Conservation (phyloP, 2,329 filamentous ascomycete genomes). For the Pestalotiopsis sp. region DNA sequence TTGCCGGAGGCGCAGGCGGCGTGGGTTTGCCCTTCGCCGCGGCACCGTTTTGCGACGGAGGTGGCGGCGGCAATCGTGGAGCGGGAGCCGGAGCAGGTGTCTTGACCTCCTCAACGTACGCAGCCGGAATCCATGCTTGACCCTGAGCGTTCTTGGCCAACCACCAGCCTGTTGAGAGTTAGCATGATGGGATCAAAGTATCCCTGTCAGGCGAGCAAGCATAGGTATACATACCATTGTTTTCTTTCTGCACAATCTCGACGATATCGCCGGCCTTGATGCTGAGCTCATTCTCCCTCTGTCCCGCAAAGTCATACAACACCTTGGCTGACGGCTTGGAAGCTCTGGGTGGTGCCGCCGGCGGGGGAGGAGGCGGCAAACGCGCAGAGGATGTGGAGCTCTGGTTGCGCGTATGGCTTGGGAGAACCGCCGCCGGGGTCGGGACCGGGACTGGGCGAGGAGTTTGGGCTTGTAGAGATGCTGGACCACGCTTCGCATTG, state of each 20-base stretch:
- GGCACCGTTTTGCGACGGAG: slow-evolving; percentile 49
- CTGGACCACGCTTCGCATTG: slow-evolving; percentile 25
- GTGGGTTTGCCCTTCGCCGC: slow-evolving; percentile 63
- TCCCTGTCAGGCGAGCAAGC: not conserved
- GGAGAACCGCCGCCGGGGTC: slow-evolving; percentile 35
- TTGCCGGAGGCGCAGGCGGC: slow-evolving; percentile 76
- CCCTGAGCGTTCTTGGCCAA: slow-evolving; percentile 71
- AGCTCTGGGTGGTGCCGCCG: slow-evolving; percentile 61
- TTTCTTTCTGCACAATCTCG: slow-evolving; percentile 90
- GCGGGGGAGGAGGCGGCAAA: slow-evolving; percentile 65
- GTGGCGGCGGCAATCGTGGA: slow-evolving; percentile 65
- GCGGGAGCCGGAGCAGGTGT: slow-evolving; percentile 61
- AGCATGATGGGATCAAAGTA: slow-evolving; percentile 22
- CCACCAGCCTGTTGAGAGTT: slow-evolving; percentile 79
- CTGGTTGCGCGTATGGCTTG: slow-evolving; percentile 56
- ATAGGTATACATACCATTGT: slow-evolving; percentile 77
- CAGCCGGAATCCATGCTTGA: slow-evolving; percentile 93
- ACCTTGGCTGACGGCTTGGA: slow-evolving; percentile 80
- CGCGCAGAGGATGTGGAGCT: slow-evolving; percentile 55
- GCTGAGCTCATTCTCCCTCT: slow-evolving; percentile 81
- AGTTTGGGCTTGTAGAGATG: slow-evolving; percentile 22
- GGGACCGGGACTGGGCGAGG: slow-evolving; percentile 27
- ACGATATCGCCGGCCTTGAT: slow-evolving; percentile 79
- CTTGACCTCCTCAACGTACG: slow-evolving; percentile 84
- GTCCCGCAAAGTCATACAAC: slow-evolving; percentile 86